Evolutionary conservation across 805 yeast genomes (phyloP).

Genomic region (Ogataea nitratoaversa): DNA sequence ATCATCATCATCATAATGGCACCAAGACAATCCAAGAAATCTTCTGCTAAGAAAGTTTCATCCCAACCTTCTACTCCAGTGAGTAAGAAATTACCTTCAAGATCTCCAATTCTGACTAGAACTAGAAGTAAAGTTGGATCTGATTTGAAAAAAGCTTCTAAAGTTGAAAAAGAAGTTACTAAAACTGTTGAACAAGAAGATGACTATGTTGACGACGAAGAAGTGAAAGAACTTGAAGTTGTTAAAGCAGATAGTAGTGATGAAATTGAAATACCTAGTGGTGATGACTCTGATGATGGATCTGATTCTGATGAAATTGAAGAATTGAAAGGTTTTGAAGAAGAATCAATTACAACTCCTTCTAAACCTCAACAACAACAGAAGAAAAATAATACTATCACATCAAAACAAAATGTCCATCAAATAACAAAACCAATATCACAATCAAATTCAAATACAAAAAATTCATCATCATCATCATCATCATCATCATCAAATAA

Average conservation of each 20-base stretch:
- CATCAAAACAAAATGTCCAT: slow-evolving; percentile 19
- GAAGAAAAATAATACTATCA: slow-evolving; percentile 7
- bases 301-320: slow-evolving; percentile 15
- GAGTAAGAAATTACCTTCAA: slow-evolving; percentile 11
- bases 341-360: not conserved
- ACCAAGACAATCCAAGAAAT: slow-evolving; percentile 1
- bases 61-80: slow-evolving; percentile 4
- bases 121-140: slow-evolving; percentile 11
- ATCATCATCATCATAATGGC: slow-evolving; percentile 7
- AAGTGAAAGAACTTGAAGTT: slow-evolving; percentile 8
- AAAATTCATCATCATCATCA: not conserved
- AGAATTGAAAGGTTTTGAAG: slow-evolving; percentile 18
- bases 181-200: not conserved
- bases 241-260: slow-evolving; percentile 11
- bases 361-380: not conserved
- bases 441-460: slow-evolving; percentile 1
- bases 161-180: slow-evolving; percentile 1
- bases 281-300: slow-evolving; percentile 7
- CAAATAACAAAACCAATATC: slow-evolving; percentile 22
- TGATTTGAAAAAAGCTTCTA: slow-evolving; percentile 5
- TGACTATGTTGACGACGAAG: slow-evolving; percentile 5
- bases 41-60: not conserved
- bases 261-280: slow-evolving; percentile 14
- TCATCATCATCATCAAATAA: slow-evolving; percentile 4
- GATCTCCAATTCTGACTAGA: slow-evolving; percentile 23